Percentiles rank a stretch among this genome's conserved stretches.
These are phyloP conservation scores for Metschnikowia hibisci DNA, from an alignment of 805 yeast genomes.

Conservation along the genomic window DNA sequence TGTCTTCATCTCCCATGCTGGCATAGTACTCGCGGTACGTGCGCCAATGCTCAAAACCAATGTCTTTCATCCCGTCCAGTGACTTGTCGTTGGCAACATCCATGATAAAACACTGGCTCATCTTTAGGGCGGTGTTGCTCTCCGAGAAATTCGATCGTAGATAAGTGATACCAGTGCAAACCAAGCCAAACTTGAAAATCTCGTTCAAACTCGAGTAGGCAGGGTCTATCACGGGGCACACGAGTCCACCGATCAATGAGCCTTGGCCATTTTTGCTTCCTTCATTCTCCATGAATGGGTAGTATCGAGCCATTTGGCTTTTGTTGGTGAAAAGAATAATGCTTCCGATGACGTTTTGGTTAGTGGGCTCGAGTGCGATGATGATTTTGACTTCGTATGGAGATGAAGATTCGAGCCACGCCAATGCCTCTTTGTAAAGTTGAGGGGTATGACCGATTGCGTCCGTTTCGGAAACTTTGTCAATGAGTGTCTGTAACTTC, in stretches of 20 bases:
- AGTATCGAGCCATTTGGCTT: slow-evolving; percentile 43
- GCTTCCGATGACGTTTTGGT: slow-evolving; percentile 51
- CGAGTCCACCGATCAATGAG: slow-evolving; percentile 44
- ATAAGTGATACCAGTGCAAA: slow-evolving; percentile 39
- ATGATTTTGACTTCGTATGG: slow-evolving; percentile 42
- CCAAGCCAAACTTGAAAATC: slow-evolving; percentile 52
- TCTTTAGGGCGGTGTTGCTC: slow-evolving; percentile 17
- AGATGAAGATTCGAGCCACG: slow-evolving; percentile 24
- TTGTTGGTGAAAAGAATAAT: slow-evolving; percentile 45
- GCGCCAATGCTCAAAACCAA: slow-evolving; percentile 41
- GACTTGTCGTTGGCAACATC: slow-evolving; percentile 36
- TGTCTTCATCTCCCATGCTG: slow-evolving; percentile 9
- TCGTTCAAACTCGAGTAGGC: slow-evolving; percentile 49
- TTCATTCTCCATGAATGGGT: slow-evolving; percentile 49
- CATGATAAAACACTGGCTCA: slow-evolving; percentile 35
- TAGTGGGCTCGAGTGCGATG: slow-evolving; percentile 51
- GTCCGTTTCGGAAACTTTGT: slow-evolving; percentile 17
- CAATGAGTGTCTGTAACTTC: slow-evolving; percentile 41
- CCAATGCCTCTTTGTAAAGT: slow-evolving; percentile 38
- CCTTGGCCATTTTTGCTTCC: slow-evolving; percentile 13
- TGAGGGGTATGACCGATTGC: slow-evolving; percentile 20
- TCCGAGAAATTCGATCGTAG: slow-evolving; percentile 25
- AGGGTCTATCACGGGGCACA: slow-evolving; percentile 53
- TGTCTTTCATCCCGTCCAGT: slow-evolving; percentile 35
- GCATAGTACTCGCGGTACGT: slow-evolving; percentile 35